A percentile compares a stretch with the other conserved stretches of the same genome.
phyloP scores from a whole-genome alignment of 179 eudicot species.

The Vitellaria paradoxa region DNA sequence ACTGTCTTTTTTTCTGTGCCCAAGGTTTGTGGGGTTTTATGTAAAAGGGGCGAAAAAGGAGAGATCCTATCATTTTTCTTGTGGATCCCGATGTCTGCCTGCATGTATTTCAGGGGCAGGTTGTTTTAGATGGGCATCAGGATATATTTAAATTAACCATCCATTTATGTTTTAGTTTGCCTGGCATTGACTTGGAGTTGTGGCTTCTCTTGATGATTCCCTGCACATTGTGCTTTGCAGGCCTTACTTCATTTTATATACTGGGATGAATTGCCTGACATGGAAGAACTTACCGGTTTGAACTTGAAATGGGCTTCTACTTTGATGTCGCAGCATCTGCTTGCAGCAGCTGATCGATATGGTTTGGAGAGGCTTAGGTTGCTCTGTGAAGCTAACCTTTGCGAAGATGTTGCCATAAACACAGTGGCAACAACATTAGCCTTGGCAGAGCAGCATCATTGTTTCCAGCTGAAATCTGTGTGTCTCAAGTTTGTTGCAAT shows the following conservation, averaged over 20 bases:
- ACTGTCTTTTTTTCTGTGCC: too few species aligned
- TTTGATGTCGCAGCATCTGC: conserved; percentile 83
- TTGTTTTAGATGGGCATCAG: not conserved
- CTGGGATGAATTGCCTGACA: conserved; percentile 73
- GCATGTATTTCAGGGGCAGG: not conserved
- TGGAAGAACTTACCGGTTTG: conserved; percentile 67
- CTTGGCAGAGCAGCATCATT: conserved; percentile 85
- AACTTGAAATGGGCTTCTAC: conserved; percentile 73
- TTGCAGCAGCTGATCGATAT: conserved; percentile 86
- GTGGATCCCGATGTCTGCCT: too few species aligned
- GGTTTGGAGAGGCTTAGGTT: conserved; percentile 77
- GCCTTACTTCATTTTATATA: conserved; percentile 79
- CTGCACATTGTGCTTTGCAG: conserved; percentile 29
- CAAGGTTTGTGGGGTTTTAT: too few species aligned
- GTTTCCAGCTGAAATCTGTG: conserved; percentile 67
- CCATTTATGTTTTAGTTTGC: not conserved
- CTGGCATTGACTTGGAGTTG: not conserved
- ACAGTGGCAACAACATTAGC: conserved; percentile 86
- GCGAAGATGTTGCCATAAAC: conserved; percentile 73
- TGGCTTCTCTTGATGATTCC: not conserved
- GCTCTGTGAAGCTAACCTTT: conserved; percentile 72
- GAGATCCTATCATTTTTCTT: too few species aligned
- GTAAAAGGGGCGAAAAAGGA: too few species aligned
- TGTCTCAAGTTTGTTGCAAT: conserved; percentile 70
- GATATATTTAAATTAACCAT: not conserved